phyloP scores from a whole-genome alignment of 2,329 filamentous ascomycete species.

The Biscogniauxia mediterranea region DNA sequence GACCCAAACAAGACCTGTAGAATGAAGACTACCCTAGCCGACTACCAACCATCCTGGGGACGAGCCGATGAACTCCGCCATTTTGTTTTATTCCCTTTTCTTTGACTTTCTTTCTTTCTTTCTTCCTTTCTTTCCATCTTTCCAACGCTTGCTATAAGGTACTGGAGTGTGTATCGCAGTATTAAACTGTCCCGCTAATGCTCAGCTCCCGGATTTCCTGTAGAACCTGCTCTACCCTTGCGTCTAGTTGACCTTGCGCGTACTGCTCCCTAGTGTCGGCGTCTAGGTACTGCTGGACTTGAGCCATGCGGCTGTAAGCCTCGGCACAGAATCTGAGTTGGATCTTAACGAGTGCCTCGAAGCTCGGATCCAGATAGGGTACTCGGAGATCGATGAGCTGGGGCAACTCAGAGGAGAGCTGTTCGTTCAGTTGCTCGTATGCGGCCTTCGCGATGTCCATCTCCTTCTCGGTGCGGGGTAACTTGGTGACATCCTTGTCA shows the following conservation, averaged over 20 bases:
- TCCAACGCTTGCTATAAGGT: background rate
- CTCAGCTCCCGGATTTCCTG: constrained; percentile 97
- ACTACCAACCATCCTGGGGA: background rate
- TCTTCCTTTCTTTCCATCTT: background rate
- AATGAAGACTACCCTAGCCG: constrained; percentile 6
- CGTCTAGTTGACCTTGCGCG: constrained; percentile 87
- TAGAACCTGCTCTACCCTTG: constrained; percentile 88
- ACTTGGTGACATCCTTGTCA: constrained; percentile 96
- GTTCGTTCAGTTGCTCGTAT: constrained; percentile 97
- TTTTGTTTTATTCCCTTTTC: constrained; percentile 10
- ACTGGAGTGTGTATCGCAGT: background rate
- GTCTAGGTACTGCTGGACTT: constrained; percentile 97
- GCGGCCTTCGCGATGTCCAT: constrained; percentile 88
- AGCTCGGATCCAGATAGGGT: constrained; percentile 93
- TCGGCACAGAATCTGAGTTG: constrained; percentile 97
- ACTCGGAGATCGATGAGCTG: constrained; percentile 96
- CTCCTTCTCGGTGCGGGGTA: constrained; percentile 94
- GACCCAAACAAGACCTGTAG: background rate
- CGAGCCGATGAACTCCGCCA: background rate
- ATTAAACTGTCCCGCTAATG: constrained; percentile 72
- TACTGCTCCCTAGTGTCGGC: constrained; percentile 95
- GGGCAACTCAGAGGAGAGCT: constrained; percentile 86
- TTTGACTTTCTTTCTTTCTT: constrained; percentile 6
- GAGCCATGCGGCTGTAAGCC: constrained; percentile 95
- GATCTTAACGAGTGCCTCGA: constrained; percentile 98